Evolutionary conservation across 306 rosid genomes (phyloP), one percentile per base, ranked within the genome.

Genomic region (Astragalus glycyphyllos): DNA sequence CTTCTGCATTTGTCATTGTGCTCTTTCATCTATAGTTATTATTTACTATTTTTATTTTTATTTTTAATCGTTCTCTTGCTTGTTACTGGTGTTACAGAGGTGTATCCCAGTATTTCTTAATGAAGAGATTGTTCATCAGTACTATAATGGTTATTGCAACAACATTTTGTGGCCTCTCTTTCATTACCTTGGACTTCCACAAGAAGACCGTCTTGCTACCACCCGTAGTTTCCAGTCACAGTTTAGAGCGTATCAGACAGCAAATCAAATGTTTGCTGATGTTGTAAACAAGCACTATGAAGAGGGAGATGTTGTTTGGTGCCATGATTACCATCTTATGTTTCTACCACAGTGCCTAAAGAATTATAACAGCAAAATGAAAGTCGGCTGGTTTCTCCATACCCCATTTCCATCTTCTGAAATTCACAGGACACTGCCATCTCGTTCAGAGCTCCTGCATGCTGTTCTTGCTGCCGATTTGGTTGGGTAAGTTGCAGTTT

Each of bases 381-480:
- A 94, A 86, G 97, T 90, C 67, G 98, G 98, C 42, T 94, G 98
- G 97, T 94, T 94, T 86, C 97, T 94, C 73, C 97, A 94, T 68
- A 94, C 97, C 35, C 98, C 98, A 5, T 94, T 94, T 77, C 98
- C 98, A 81, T 94, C 98, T 76, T 94, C 97, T 48, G 98, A 94
- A 82, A 90, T 94, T 66, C 97, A 94, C 78, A 87, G 97, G 83
- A 90, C 94, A 37, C 79, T 94, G 32, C 97, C 98, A 35, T 94
- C 97, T 60, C 86, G 96, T 58, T 71, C 97, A 38, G 96, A 94
- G 80, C 82, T 94, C 13, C 67, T 94, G 79, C 85, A 88, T 80
- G 88, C 98, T 34, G 97, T 94, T 70, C 96, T 94, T 77, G 89
- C 89, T 55, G 98, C 98, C 63, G 98, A 94, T 75, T 81, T 94